Conservation (phyloP, 192 early-diverging fungal species). For the Coemansia sp. region DNA sequence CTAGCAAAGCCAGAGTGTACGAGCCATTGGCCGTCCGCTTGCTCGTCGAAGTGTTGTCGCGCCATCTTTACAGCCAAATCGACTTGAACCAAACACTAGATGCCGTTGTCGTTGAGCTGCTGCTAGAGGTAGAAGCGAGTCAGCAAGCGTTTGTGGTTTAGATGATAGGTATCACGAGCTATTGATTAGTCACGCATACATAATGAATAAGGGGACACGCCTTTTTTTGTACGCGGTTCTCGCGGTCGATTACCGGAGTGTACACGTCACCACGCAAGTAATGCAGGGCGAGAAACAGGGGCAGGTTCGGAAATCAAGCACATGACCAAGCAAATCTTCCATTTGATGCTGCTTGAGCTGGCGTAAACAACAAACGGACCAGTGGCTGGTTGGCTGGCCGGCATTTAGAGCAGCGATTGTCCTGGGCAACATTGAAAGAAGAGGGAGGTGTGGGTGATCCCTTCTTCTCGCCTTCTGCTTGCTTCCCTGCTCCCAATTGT, state of each 20-base stretch:
- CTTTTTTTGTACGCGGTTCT: too few relatives aligned
- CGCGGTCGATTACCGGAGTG: too few relatives aligned
- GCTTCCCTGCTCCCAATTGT: background rate
- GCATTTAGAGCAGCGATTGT: background rate
- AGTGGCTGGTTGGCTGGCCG: background rate
- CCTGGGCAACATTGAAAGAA: background rate
- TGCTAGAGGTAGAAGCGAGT: background rate
- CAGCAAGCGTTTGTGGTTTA: too few relatives aligned
- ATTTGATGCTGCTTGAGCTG: too few relatives aligned
- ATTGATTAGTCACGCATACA: too few relatives aligned
- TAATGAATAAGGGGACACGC: too few relatives aligned
- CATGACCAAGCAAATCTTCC: too few relatives aligned
- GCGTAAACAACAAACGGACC: background rate
- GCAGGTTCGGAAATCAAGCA: too few relatives aligned
- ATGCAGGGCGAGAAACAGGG: too few relatives aligned
- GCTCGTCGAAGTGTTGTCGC: background rate
- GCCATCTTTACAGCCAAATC: background rate
- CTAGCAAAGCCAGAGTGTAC: background rate
- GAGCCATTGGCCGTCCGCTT: background rate
- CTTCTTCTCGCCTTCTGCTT: too few relatives aligned
- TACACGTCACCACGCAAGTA: too few relatives aligned
- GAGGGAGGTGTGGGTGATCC: background rate
- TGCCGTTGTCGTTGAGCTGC: background rate
- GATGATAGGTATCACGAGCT: too few relatives aligned
- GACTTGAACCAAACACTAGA: background rate